A percentile compares a stretch with the other conserved stretches of the same genome.
phyloP scores from a whole-genome alignment of 177 flowering plant species.

The Vitis hybrid region DNA sequence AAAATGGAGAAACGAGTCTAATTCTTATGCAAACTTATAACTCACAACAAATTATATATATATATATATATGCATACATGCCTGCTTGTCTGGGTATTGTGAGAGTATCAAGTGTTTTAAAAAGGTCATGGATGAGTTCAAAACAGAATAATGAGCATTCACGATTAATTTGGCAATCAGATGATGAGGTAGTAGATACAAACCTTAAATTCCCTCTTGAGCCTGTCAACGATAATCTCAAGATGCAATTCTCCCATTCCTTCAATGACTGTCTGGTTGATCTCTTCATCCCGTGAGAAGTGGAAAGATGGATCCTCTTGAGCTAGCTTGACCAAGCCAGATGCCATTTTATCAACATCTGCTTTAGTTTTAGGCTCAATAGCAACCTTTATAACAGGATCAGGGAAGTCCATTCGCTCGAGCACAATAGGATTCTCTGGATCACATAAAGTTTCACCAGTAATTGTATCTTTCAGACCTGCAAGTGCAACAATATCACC shows the following conservation, averaged over 20 bases:
- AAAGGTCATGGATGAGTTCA: too few relatives aligned
- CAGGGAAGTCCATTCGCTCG: slow-evolving; percentile 99
- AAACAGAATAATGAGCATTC: too few relatives aligned
- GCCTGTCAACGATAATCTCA: slow-evolving; percentile 94
- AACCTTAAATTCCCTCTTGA: slow-evolving; percentile 95
- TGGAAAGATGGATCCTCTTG: slow-evolving; percentile 99
- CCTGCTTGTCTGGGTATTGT: too few relatives aligned
- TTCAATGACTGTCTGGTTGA: slow-evolving; percentile 93
- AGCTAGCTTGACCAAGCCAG: slow-evolving; percentile 85
- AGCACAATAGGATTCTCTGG: slow-evolving; percentile 78
- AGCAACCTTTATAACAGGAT: slow-evolving; percentile 98
- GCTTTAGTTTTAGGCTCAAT: slow-evolving; percentile 99
- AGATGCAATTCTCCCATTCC: slow-evolving; percentile 99
- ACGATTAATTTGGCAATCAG: neutral
- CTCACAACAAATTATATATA: too few relatives aligned
- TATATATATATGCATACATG: too few relatives aligned
- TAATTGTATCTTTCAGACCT: slow-evolving; percentile 90
- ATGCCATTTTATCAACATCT: slow-evolving; percentile 89
- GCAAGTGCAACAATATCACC: slow-evolving; percentile 98
- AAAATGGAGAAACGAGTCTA: too few relatives aligned
- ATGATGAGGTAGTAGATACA: neutral
- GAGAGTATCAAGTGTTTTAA: too few relatives aligned
- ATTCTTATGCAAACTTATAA: too few relatives aligned
- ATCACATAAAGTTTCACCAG: slow-evolving; percentile 96
- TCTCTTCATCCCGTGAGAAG: slow-evolving; percentile 92